Conservation (phyloP, 805 yeast genomes). For the Candida fluviatilis region DNA sequence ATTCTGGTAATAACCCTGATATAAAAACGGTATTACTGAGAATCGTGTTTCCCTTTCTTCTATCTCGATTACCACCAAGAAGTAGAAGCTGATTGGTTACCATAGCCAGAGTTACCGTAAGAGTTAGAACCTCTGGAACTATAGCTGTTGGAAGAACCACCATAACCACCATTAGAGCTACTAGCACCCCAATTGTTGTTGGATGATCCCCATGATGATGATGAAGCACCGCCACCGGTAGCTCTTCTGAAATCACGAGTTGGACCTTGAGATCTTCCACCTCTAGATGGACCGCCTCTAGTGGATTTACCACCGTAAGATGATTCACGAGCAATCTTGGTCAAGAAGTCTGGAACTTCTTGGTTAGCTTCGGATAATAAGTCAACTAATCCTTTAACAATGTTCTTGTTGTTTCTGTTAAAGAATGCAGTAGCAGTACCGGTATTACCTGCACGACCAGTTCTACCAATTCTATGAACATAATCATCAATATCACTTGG, state of each 20-base stretch:
- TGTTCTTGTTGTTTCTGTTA: constrained; percentile 90
- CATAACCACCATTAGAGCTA: constrained; percentile 9
- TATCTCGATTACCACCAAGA: constrained; percentile 37
- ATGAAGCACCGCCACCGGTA: constrained; percentile 24
- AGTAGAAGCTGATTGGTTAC: constrained; percentile 31
- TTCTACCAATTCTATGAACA: constrained; percentile 99
- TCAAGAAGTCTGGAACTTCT: constrained; percentile 90
- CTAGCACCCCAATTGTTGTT: constrained; percentile 23
- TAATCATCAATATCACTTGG: constrained; percentile 98
- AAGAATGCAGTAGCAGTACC: constrained; percentile 99
- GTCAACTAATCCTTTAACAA: constrained; percentile 83
- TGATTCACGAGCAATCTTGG: constrained; percentile 73
- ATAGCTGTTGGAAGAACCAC: constrained; percentile 20
- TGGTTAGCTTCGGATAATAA: constrained; percentile 94
- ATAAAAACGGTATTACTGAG: no score
- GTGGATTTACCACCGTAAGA: constrained; percentile 42
- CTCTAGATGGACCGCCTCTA: constrained; percentile 36
- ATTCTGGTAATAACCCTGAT: no score
- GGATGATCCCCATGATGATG: constrained; percentile 26
- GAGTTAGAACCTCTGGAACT: constrained; percentile 9
- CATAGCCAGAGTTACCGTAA: constrained; percentile 19
- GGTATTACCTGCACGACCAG: constrained; percentile 99
- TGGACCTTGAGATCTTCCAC: constrained; percentile 52
- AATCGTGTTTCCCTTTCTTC: neutral
- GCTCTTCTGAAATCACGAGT: constrained; percentile 52